Evolutionary conservation across 2,329 filamentous ascomycete genomes (phyloP).

Genomic region (Monosporascus sp.): DNA sequence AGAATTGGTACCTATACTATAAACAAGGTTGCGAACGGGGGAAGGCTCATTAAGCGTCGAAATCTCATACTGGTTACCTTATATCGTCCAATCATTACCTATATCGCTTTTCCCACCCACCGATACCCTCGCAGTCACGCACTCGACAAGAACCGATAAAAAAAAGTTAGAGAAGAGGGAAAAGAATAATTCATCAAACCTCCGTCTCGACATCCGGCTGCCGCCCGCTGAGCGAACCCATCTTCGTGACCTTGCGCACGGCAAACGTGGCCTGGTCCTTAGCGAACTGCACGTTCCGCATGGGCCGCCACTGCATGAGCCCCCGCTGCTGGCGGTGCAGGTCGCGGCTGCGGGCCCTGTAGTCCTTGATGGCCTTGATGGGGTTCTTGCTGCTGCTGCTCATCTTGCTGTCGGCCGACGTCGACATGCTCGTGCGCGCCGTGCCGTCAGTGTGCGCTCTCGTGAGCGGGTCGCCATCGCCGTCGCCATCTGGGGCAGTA

Average conservation of each 20-base stretch:
- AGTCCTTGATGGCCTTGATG: slow-evolving; percentile 53
- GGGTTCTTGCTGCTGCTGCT: slow-evolving; percentile 43
- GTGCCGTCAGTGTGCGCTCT: slow-evolving; percentile 12
- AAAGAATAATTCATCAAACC: slow-evolving; percentile 21
- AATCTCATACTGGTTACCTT: too few relatives aligned
- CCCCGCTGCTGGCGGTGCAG: slow-evolving; percentile 83
- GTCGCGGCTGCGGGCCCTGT: slow-evolving; percentile 63
- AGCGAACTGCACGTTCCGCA: slow-evolving; percentile 78
- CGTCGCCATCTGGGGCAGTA: background rate
- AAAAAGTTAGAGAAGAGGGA: too few relatives aligned
- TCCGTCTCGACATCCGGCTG: slow-evolving; percentile 87
- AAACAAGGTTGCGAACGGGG: too few relatives aligned
- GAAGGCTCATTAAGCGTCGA: too few relatives aligned
- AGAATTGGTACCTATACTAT: too few relatives aligned
- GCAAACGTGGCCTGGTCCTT: slow-evolving; percentile 83
- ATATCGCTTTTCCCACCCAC: too few relatives aligned
- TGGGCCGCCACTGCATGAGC: slow-evolving; percentile 91
- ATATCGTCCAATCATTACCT: too few relatives aligned
- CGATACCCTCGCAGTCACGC: too few relatives aligned
- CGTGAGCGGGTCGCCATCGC: slow-evolving; percentile 15
- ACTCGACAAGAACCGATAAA: too few relatives aligned
- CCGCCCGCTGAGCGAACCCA: slow-evolving; percentile 71
- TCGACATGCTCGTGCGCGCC: background rate
- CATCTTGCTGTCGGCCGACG: slow-evolving; percentile 8
- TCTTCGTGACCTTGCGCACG: slow-evolving; percentile 67